phyloP scores from a whole-genome alignment of 768 basidiomycete genomes.

The Naganishia vishniacii region DNA sequence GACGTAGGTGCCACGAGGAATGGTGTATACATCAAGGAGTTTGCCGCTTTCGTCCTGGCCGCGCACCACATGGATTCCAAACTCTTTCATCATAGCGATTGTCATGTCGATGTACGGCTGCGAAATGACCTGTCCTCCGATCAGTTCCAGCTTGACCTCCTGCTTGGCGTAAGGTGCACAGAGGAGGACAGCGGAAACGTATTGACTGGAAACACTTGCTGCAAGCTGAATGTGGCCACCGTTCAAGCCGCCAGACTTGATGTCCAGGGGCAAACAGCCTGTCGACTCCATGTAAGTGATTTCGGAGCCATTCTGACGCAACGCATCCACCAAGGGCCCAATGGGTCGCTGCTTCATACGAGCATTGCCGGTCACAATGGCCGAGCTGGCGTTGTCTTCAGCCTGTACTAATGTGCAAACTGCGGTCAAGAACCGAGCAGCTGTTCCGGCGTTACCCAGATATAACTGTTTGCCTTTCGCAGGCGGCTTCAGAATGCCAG shows the following conservation, averaged over 20 bases:
- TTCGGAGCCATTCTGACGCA: conserved; percentile 69
- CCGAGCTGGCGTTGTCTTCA: conserved; percentile 49
- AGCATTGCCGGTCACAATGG: conserved; percentile 91
- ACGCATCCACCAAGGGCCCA: conserved; percentile 86
- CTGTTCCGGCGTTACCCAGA: conserved; percentile 94
- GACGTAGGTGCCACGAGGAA: conserved; percentile 67
- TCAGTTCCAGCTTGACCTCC: conserved; percentile 80
- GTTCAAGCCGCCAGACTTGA: conserved; percentile 62
- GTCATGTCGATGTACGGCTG: conserved; percentile 99
- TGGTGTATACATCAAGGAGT: conserved; percentile 72
- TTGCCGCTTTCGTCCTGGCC: conserved; percentile 62
- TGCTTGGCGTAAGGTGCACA: conserved; percentile 87
- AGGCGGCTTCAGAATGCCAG: conserved; percentile 70
- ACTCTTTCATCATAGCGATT: conserved; percentile 91
- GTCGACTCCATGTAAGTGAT: conserved; percentile 72
- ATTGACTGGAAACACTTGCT: conserved; percentile 94
- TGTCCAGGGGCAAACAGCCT: conserved; percentile 79
- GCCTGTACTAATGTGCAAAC: conserved; percentile 80
- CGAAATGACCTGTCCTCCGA: conserved; percentile 90
- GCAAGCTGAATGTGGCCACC: conserved; percentile 80
- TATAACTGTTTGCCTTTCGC: conserved; percentile 79
- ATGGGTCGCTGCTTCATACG: conserved; percentile 99
- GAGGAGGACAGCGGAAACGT: conserved; percentile 91
- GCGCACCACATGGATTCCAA: conserved; percentile 72
- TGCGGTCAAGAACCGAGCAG: conserved; percentile 92